Evolutionary conservation across 1,139 yeast genomes (phyloP), one percentile per base, ranked within the genome.

Genomic region (Magnusiomyces clavatus): DNA sequence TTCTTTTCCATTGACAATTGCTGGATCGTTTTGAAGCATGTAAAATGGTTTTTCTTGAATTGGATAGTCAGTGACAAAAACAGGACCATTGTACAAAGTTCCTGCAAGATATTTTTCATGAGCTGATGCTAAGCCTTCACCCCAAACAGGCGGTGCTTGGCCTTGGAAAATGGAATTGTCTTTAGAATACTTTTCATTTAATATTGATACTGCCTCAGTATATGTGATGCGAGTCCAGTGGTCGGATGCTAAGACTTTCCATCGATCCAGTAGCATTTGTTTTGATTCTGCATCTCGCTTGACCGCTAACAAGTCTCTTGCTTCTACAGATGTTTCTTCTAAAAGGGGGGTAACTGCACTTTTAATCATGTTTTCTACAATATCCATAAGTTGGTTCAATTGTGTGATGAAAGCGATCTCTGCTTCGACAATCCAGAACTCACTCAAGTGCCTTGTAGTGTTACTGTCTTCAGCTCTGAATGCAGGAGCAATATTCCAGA

Each of bases 361-460:
- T 52, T 81, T 77, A 48, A 88, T 74, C 90, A 90, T 82, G 2
- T 65, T 62, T 66, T 89, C 95, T 1, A 85, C 80, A 52, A 88
- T 77, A 1, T 63, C 63, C 13, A 92, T 82, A 51, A 94, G 69
- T 56, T 84, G 85, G 2, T 66, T 63, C 6, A 89, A 75, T 13
- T 72, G 67, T 11, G 77, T 74, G 1, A 85, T 70, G 65, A 86
- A 86, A 13, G 89, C 81, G 35, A 89, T 67, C 64, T 94, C 99
- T 0, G 90, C 95, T 67, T 94, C 99, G 2, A 92, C 70, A 97
- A 94, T 90, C 97, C 97, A 92, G 67, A 94, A 94, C 66, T 94
- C 99, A 56, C 94, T 80, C 57, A 94, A 70, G 65, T 94, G 99
- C 48, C 98, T 76, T 60, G 82, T 86, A 0, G 99, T 94, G 61